Evolutionary conservation across 139 green algal species (phyloP).

Genomic region (Volvox reticuliferus): DNA sequence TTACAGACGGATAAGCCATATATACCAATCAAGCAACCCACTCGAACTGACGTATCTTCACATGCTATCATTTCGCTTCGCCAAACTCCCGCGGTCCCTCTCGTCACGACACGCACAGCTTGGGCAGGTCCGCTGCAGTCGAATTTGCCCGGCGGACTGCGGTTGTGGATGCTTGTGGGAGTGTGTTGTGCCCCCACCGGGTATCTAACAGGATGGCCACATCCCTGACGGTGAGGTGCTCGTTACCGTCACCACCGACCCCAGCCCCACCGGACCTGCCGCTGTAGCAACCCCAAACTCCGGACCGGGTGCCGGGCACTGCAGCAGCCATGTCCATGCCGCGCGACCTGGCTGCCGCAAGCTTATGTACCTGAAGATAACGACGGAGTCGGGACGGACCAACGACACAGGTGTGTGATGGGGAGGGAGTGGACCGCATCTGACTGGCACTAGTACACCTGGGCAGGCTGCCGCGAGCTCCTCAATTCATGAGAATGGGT

Average conservation of each 20-base stretch:
- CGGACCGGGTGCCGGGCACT: not conserved
- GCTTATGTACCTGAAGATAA: constrained; percentile 5
- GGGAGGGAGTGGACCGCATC: not conserved
- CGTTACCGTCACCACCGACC: constrained; percentile 29
- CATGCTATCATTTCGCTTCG: too few relatives aligned
- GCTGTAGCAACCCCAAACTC: not conserved
- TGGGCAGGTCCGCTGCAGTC: too few relatives aligned
- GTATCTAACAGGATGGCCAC: constrained; percentile 31
- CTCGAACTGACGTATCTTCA: too few relatives aligned
- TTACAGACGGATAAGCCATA: too few relatives aligned
- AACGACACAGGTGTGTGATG: not conserved
- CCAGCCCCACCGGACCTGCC: not conserved
- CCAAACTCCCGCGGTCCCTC: too few relatives aligned
- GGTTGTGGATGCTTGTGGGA: too few relatives aligned
- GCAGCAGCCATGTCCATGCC: constrained; percentile 15
- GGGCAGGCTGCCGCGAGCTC: not conserved
- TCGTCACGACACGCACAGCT: too few relatives aligned
- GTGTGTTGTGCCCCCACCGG: constrained; percentile 1
- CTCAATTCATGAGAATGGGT: not conserved
- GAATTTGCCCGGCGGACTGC: too few relatives aligned
- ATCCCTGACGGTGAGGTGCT: constrained; percentile 21
- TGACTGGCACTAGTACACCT: too few relatives aligned
- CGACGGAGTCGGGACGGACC: not conserved
- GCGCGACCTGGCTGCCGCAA: not conserved
- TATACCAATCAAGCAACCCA: too few relatives aligned